Evolutionary conservation across 1,284 basidiomycete species (phyloP), one percentile per base, ranked within the genome.

Genomic region (Pseudozyma sp.): DNA sequence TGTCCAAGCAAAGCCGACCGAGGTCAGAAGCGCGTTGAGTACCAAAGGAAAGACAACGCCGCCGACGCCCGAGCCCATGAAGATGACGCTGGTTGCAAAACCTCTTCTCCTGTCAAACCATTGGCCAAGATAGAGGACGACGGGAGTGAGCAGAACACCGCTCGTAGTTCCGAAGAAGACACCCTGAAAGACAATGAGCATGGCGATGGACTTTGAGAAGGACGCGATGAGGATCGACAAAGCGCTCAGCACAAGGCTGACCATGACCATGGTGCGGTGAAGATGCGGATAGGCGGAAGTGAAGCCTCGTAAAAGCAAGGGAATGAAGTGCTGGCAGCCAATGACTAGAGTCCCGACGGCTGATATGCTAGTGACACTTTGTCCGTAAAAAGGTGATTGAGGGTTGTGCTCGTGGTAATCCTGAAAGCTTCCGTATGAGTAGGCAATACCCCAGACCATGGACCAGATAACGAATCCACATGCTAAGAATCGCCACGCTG

Each of bases 381-480:
- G n/a, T 9, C 65, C 61, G 47, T 77, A 72, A 40, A 77, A 63
- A 8, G 72, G 66, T 24, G 75, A 77, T 31, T 46, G 35, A 0
- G 58, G 66, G 11, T 79, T 54, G 53, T 72, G 67, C 35, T 67
- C 43, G 66, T 81, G 81, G 54, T 78, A 83, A 42, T 78, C 71
- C 37, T 81, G 79, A 39, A 76, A 82, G 50, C 68, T 60, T 31
- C 81, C 81, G 49, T 76, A 82, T 3, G 76, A 64, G 58, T 78
- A 72, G 31, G 65, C 55, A 34, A 62, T 45, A 9, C 75, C 75
- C 72, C 72, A 75, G 10, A 71, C 68, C 59, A 75, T 68, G 43
- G 69, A 55, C 61, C 65, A 66, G 31, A 70, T 59, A 16, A 56
- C 40, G 34, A 66, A 70, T 4, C 55, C 54, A 16, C 54, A 56